phyloP scores from a whole-genome alignment of 768 basidiomycete genomes.

The Suillus discolor region DNA sequence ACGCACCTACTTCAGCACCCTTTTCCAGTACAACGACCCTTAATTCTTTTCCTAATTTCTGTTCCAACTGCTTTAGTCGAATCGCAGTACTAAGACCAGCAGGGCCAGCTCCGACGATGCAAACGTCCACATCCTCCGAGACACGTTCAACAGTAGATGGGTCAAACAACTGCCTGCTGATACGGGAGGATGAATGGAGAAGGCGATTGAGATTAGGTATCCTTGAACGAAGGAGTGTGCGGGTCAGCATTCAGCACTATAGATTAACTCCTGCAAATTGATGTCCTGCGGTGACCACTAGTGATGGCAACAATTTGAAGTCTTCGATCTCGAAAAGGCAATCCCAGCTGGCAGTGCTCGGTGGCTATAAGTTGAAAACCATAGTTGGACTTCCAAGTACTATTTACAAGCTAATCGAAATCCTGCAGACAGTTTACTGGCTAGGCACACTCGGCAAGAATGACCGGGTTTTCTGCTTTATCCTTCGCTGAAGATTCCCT shows the following conservation, averaged over 20 bases:
- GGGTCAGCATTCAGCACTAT: constrained; percentile 8
- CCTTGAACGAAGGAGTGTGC: not conserved
- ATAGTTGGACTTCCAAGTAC: not conserved
- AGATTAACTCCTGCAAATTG: not conserved
- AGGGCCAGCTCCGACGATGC: constrained; percentile 95
- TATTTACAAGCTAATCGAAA: not conserved
- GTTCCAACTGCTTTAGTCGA: constrained; percentile 88
- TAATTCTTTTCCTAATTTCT: constrained; percentile 75
- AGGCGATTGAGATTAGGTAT: not conserved
- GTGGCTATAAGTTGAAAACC: not conserved
- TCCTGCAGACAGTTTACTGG: not conserved
- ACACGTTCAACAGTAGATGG: constrained; percentile 72
- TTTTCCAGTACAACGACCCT: constrained; percentile 96
- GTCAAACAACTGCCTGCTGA: constrained; percentile 47
- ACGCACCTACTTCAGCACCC: constrained; percentile 87
- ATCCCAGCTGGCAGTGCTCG: not conserved
- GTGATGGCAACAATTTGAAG: not conserved
- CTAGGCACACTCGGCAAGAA: not conserved
- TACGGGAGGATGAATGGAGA: constrained; percentile 28
- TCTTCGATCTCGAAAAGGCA: not conserved
- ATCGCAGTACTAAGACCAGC: constrained; percentile 97
- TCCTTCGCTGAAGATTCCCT: constrained; percentile 46
- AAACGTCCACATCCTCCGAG: constrained; percentile 94
- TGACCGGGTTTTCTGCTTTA: constrained; percentile 56
- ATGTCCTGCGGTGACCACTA: not conserved